Percentiles rank a stretch among this genome's conserved stretches.
phyloP scores from a whole-genome alignment of 805 yeast genomes.

The Metschnikowia aberdeeniae region DNA sequence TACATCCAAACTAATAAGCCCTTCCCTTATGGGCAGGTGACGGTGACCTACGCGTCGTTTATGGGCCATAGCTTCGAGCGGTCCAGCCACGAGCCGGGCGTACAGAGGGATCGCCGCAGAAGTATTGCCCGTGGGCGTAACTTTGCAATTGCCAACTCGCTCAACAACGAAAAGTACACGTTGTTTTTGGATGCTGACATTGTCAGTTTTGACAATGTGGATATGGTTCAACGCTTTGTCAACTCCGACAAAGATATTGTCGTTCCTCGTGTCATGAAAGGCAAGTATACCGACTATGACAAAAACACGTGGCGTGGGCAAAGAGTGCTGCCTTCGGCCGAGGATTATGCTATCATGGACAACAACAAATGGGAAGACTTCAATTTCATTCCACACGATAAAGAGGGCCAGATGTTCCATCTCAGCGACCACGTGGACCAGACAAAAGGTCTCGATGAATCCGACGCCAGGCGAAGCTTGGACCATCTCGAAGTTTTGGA shows the following conservation, averaged over 20 bases:
- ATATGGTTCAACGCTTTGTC: slow-evolving; percentile 25
- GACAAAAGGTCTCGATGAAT: slow-evolving; percentile 7
- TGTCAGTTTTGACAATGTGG: slow-evolving; percentile 20
- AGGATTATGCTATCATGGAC: slow-evolving; percentile 12
- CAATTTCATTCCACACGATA: slow-evolving; percentile 33
- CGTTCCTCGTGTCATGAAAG: slow-evolving; percentile 33
- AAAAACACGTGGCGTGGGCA: slow-evolving; percentile 39
- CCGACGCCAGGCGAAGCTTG: slow-evolving; percentile 4
- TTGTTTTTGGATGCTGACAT: slow-evolving; percentile 39
- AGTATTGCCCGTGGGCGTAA: slow-evolving; percentile 36
- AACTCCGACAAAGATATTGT: slow-evolving; percentile 29
- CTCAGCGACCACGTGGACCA: slow-evolving; percentile 19
- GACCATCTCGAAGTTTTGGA: slow-evolving; percentile 30
- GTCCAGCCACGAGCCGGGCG: slow-evolving; percentile 9
- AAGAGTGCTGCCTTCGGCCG: slow-evolving; percentile 28
- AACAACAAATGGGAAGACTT: slow-evolving; percentile 24
- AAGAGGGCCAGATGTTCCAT: slow-evolving; percentile 24
- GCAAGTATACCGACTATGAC: slow-evolving; percentile 31
- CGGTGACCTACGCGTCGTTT: slow-evolving; percentile 13
- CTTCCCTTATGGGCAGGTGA: slow-evolving; percentile 10
- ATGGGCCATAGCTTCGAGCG: slow-evolving; percentile 9
- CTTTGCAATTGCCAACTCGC: slow-evolving; percentile 26
- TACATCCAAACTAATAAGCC: slow-evolving; percentile 1
- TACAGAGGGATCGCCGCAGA: slow-evolving; percentile 34
- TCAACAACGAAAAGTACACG: slow-evolving; percentile 29